Percentiles rank a stretch among this genome's conserved stretches.
Evolutionary conservation across 768 basidiomycete species (phyloP).

Genomic region (Suillus spraguei): DNA sequence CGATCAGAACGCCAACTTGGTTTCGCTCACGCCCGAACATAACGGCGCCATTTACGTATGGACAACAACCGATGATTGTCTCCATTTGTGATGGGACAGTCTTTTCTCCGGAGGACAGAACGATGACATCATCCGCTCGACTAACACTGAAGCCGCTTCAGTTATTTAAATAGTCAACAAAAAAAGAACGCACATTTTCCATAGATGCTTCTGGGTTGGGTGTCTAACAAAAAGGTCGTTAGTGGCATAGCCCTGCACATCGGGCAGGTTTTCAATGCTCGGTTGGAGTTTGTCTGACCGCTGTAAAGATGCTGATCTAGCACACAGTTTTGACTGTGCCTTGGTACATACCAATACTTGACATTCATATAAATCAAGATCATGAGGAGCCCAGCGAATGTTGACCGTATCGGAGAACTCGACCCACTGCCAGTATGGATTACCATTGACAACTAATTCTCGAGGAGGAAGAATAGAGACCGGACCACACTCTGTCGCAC

Average conservation of each 20-base stretch:
- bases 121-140: slow-evolving; percentile 34
- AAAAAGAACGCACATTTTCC: slow-evolving; percentile 37
- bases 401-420: slow-evolving; percentile 9
- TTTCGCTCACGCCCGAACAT: slow-evolving; percentile 32
- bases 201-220: slow-evolving; percentile 40
- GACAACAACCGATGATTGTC: slow-evolving; percentile 13
- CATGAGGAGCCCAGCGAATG: slow-evolving; percentile 27
- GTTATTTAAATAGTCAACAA: not conserved
- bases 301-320: not conserved
- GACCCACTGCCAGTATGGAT: slow-evolving; percentile 13
- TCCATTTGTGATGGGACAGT: slow-evolving; percentile 34
- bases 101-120: slow-evolving; percentile 31
- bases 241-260: slow-evolving; percentile 42
- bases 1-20: slow-evolving; percentile 29
- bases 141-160: slow-evolving; percentile 31
- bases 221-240: slow-evolving; percentile 45
- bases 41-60: slow-evolving; percentile 21
- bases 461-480: slow-evolving; percentile 21
- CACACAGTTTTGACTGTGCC: not conserved
- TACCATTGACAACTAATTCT: slow-evolving; percentile 25
- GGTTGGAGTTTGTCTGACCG: slow-evolving; percentile 1
- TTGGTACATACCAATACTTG: slow-evolving; percentile 31
- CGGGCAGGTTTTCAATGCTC: slow-evolving; percentile 31
- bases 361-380: slow-evolving; percentile 37
- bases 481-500: slow-evolving; percentile 39